Evolutionary conservation across 2,329 filamentous ascomycete species (phyloP).

Genomic region (Stromatinia cepivora): DNA sequence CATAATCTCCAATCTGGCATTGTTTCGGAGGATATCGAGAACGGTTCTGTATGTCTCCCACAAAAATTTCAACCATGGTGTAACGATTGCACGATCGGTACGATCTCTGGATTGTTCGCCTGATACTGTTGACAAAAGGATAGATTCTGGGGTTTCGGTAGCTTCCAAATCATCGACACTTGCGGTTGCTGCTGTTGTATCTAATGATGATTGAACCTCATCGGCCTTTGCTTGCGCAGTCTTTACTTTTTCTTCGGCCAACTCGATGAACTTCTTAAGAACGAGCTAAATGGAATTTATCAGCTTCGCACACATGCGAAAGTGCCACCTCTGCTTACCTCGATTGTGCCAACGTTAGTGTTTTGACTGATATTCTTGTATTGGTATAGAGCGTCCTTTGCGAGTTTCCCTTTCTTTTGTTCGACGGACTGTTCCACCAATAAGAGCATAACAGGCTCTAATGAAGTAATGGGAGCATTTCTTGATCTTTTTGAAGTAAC

Average conservation of each 20-base stretch:
- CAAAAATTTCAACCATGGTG: conserved; percentile 98
- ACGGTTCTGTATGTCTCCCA: conserved; percentile 99
- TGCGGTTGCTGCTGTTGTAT: conserved; percentile 67
- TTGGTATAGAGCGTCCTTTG: conserved; percentile 98
- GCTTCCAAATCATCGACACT: conserved; percentile 95
- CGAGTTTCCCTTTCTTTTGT: conserved; percentile 95
- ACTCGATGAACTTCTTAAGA: conserved; percentile 95
- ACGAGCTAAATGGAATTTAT: conserved; percentile 61
- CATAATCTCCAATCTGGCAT: conserved; percentile 93
- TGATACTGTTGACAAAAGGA: conserved; percentile 94
- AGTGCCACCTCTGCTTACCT: conserved; percentile 55
- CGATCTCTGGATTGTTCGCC: conserved; percentile 97
- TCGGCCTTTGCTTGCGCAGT: conserved; percentile 95
- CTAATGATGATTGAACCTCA: conserved; percentile 85
- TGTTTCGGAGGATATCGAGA: conserved; percentile 98
- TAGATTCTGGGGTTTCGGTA: conserved; percentile 95
- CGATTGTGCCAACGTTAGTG: conserved; percentile 96
- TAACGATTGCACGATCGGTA: conserved; percentile 96
- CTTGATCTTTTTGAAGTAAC: conserved; percentile 97
- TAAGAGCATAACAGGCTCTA: conserved; percentile 98
- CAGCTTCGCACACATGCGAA: conserved; percentile 17
- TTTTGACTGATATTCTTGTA: conserved; percentile 99
- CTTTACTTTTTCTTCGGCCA: conserved; percentile 94
- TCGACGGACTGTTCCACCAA: conserved; percentile 97
- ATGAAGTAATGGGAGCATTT: conserved; percentile 91